A percentile compares a stretch with the other conserved stretches of the same genome.
Conservation (phyloP, 1,284 basidiomycete genomes). For the Cystobasidium sp. region DNA sequence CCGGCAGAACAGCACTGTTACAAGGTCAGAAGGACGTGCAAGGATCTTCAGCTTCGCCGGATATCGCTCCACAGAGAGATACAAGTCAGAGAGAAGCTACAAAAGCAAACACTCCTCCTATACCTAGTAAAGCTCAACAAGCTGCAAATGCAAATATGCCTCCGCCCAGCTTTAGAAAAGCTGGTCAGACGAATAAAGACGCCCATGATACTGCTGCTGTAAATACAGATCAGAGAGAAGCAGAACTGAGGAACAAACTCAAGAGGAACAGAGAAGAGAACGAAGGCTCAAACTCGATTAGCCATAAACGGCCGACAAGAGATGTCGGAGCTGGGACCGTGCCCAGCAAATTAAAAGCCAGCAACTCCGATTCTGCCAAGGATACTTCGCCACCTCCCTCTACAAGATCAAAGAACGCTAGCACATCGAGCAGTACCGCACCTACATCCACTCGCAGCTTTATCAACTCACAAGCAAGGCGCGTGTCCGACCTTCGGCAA, state of each 20-base stretch:
- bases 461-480: slow-evolving; percentile 10
- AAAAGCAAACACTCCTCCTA: neutral
- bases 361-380: neutral
- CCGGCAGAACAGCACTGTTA: neutral
- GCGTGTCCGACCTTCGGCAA: neutral
- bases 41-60: slow-evolving; percentile 2
- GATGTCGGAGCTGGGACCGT: neutral
- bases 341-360: neutral
- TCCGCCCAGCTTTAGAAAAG: neutral
- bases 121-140: neutral
- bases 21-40: neutral
- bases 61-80: neutral
- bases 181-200: neutral
- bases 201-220: neutral
- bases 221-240: neutral
- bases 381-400: neutral
- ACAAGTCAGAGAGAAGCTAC: neutral
- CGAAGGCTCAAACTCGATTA: neutral
- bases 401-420: neutral
- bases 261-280: slow-evolving; percentile 10
- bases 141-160: slow-evolving; percentile 10
- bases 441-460: neutral
- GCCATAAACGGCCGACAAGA: neutral
- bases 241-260: slow-evolving; percentile 9
- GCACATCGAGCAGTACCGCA: neutral